These are phyloP conservation scores for Pseudogymnoascus verrucosus DNA, from an alignment of 2,329 filamentous ascomycete genomes.

Conservation along the genomic window DNA sequence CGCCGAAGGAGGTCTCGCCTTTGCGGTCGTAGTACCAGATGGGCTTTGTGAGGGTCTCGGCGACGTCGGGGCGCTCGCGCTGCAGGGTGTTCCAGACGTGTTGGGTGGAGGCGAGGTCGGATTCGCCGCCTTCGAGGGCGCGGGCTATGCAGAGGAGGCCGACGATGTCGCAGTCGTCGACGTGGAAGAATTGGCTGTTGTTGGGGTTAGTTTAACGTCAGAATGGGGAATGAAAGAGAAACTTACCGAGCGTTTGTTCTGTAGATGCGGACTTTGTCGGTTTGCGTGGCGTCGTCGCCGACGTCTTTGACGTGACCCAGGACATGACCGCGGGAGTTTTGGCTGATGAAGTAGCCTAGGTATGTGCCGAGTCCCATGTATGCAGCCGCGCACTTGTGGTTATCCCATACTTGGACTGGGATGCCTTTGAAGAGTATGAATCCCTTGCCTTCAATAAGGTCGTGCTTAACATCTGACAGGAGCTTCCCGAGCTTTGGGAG, in stretches of 20 bases:
- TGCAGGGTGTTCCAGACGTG: slow-evolving; percentile 76
- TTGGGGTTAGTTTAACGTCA: not conserved
- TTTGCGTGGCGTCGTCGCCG: slow-evolving; percentile 71
- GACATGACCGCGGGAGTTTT: slow-evolving; percentile 79
- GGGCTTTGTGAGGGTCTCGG: slow-evolving; percentile 64
- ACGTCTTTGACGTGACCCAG: slow-evolving; percentile 86
- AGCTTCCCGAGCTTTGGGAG: slow-evolving; percentile 48
- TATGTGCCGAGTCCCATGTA: slow-evolving; percentile 86
- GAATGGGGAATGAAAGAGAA: not conserved
- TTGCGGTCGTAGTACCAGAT: slow-evolving; percentile 93
- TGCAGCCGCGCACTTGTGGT: slow-evolving; percentile 73
- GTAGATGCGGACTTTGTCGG: slow-evolving; percentile 84
- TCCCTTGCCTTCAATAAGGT: slow-evolving; percentile 75
- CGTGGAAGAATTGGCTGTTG: slow-evolving; percentile 69
- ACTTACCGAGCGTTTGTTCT: slow-evolving; percentile 64
- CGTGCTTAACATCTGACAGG: slow-evolving; percentile 49
- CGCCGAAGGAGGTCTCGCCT: slow-evolving; percentile 66
- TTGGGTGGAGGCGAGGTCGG: slow-evolving; percentile 71
- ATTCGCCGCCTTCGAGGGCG: slow-evolving; percentile 74
- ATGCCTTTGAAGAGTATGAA: slow-evolving; percentile 87
- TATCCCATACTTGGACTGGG: slow-evolving; percentile 67
- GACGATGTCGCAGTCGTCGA: slow-evolving; percentile 75
- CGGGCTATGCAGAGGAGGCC: slow-evolving; percentile 74
- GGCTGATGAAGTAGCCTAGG: slow-evolving; percentile 79
- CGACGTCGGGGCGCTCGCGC: slow-evolving; percentile 66